Evolutionary conservation across 2,329 filamentous ascomycete genomes (phyloP).

Genomic region (Xylogone sp.): DNA sequence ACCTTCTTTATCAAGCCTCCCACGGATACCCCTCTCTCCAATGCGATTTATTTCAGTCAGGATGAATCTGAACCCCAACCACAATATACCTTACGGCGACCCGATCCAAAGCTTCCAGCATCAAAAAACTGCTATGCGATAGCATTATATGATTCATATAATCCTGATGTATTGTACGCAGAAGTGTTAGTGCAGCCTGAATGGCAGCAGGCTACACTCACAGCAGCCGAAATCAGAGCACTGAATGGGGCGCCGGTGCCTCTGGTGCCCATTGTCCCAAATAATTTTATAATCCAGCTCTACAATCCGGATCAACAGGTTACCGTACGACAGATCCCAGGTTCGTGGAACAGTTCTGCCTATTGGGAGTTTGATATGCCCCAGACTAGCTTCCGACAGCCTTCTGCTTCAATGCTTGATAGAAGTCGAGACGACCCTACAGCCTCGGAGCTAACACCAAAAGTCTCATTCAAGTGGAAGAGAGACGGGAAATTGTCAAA

Average conservation of each 20-base stretch:
- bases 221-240: slow-evolving; percentile 74
- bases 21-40: slow-evolving; percentile 51
- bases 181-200: slow-evolving; percentile 82
- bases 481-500: slow-evolving; percentile 81
- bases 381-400: slow-evolving; percentile 75
- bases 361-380: slow-evolving; percentile 94
- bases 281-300: slow-evolving; percentile 77
- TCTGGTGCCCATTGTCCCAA: slow-evolving; percentile 70
- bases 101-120: slow-evolving; percentile 64
- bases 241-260: slow-evolving; percentile 61
- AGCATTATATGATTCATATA: slow-evolving; percentile 78
- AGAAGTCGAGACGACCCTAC: slow-evolving; percentile 60
- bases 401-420: slow-evolving; percentile 76
- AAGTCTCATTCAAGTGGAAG: slow-evolving; percentile 83
- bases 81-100: slow-evolving; percentile 75
- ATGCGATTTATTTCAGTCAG: slow-evolving; percentile 55
- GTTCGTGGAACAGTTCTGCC: slow-evolving; percentile 75
- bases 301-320: slow-evolving; percentile 92
- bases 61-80: slow-evolving; percentile 77
- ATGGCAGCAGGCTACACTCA: slow-evolving; percentile 80
- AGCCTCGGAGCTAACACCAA: slow-evolving; percentile 57
- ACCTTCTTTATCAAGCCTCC: slow-evolving; percentile 54
- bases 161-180: slow-evolving; percentile 77
- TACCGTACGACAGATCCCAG: slow-evolving; percentile 63
- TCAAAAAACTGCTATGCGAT: slow-evolving; percentile 83